Evolutionary conservation across 805 yeast genomes (phyloP).

Genomic region (Wickerhamiella brachini): DNA sequence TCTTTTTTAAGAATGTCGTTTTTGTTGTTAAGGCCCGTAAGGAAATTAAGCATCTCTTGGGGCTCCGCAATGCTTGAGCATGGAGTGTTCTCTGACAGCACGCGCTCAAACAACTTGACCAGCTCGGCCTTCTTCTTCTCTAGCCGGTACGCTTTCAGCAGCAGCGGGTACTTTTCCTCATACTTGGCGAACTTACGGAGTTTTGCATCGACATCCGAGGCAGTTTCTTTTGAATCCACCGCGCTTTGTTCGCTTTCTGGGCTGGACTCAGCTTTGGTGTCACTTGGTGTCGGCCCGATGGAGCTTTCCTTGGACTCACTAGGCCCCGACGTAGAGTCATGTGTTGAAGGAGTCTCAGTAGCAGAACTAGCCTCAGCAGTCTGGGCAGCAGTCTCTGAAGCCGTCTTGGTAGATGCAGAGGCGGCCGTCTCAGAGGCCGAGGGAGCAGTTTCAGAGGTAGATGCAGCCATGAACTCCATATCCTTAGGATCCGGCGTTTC

Average conservation of each 20-base stretch:
- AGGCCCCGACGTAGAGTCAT: too few species aligned
- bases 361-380: background rate
- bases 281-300: too few species aligned
- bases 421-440: background rate
- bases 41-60: constrained; percentile 53
- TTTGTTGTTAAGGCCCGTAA: constrained; percentile 48
- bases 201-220: constrained; percentile 10
- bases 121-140: constrained; percentile 58
- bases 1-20: constrained; percentile 51
- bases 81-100: constrained; percentile 70
- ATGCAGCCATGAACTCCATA: constrained; percentile 7
- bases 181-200: constrained; percentile 33
- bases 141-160: constrained; percentile 70
- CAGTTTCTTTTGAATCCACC: background rate
- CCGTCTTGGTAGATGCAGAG: background rate
- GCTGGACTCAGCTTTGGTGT: too few species aligned
- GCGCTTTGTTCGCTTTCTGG: background rate
- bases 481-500: constrained; percentile 15
- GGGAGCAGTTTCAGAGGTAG: too few species aligned
- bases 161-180: constrained; percentile 75
- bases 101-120: constrained; percentile 47
- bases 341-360: too few species aligned
- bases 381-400: constrained; percentile 1
- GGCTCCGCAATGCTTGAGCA: constrained; percentile 61
- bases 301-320: too few species aligned